Conservation (phyloP, 1,284 basidiomycete species). For the Cutaneotrichosporon cavernicola region DNA sequence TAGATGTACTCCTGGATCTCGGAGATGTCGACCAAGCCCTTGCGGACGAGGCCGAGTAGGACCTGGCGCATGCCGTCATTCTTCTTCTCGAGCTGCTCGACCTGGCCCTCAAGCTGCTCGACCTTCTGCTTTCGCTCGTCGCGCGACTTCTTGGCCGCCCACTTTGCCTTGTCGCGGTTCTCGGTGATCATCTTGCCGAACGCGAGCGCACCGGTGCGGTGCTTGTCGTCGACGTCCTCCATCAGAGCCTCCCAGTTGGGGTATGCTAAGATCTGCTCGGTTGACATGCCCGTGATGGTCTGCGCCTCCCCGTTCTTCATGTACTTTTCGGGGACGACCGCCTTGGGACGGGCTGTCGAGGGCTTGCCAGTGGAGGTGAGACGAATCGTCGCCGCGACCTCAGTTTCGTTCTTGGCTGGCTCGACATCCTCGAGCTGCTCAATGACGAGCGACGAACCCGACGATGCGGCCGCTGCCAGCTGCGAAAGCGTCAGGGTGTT, state of each 20-base stretch:
- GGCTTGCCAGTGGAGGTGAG: conserved; percentile 41
- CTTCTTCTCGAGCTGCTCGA: conserved; percentile 33
- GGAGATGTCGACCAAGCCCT: conserved; percentile 30
- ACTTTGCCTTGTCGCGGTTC: conserved; percentile 46
- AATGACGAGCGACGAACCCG: conserved; percentile 21
- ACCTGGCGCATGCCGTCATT: conserved; percentile 31
- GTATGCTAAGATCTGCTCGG: conserved; percentile 34
- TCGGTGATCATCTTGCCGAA: conserved; percentile 45
- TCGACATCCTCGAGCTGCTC: conserved; percentile 6
- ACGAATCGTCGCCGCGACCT: conserved; percentile 23
- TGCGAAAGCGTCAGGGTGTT: conserved; percentile 25
- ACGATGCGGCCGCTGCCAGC: conserved; percentile 27
- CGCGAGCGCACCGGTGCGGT: conserved; percentile 31
- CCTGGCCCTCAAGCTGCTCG: conserved; percentile 39
- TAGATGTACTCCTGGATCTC: conserved; percentile 32
- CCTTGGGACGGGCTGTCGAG: conserved; percentile 43
- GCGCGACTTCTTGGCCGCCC: conserved; percentile 46
- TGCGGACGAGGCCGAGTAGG: conserved; percentile 32
- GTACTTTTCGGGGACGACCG: conserved; percentile 45
- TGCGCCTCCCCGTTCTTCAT: conserved; percentile 43
- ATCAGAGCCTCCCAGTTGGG: conserved; percentile 35
- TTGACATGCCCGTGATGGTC: conserved; percentile 37
- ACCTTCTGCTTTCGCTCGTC: conserved; percentile 45
- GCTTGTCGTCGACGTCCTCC: conserved; percentile 33
- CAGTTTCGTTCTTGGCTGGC: neutral